These are phyloP conservation scores for Syzygium aromaticum DNA, from an alignment of 345 rosid genomes.

Conservation along the genomic window DNA sequence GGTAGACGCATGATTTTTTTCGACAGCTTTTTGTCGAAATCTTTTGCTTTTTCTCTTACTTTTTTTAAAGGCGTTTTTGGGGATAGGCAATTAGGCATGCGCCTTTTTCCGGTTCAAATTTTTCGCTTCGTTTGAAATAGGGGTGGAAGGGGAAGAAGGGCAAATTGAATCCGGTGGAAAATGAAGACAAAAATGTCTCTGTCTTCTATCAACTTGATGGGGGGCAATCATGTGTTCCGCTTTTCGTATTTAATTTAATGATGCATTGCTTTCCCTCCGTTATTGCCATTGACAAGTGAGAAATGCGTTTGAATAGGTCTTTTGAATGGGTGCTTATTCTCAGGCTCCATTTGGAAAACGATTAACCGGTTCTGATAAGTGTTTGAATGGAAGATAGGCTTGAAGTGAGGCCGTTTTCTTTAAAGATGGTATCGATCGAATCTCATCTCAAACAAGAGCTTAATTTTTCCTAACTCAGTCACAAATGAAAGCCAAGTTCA, in stretches of 20 bases:
- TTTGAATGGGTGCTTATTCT: background rate
- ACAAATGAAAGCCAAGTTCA: background rate
- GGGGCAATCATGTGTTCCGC: background rate
- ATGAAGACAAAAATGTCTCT: background rate
- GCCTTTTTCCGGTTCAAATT: background rate
- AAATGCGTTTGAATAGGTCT: background rate
- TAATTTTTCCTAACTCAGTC: background rate
- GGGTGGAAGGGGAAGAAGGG: background rate
- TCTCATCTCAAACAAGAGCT: background rate
- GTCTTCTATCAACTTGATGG: background rate
- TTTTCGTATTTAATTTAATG: fast-evolving
- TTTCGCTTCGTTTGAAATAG: background rate
- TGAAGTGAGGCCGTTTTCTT: background rate
- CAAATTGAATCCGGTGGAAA: background rate
- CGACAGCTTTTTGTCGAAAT: background rate
- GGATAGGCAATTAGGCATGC: background rate
- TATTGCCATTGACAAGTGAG: background rate
- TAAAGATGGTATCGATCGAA: background rate
- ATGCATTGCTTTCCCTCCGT: fast-evolving
- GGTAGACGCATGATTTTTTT: background rate
- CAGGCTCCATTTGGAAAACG: fast-evolving
- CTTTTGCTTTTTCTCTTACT: background rate
- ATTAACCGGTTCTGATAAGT: too few relatives aligned
- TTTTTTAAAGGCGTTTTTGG: background rate
- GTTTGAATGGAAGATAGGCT: background rate